phyloP scores from a whole-genome alignment of 495 filamentous ascomycete genomes.

The Tuber brumale region DNA sequence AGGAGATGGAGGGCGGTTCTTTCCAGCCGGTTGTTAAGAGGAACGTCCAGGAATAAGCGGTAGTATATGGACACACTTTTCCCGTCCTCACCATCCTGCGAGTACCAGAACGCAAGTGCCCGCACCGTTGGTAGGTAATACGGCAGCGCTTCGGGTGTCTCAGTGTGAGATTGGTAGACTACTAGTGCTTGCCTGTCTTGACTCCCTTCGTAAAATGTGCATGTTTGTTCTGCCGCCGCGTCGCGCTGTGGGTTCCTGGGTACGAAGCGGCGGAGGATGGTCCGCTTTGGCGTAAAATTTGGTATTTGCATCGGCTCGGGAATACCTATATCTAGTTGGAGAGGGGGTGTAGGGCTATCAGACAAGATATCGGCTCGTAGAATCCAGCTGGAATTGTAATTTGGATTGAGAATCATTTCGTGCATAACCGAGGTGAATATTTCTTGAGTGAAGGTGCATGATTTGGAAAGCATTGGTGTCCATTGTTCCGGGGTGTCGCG shows the following conservation, averaged over 20 bases:
- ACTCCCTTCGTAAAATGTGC: conserved; percentile 54
- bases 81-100: conserved; percentile 13
- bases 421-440: conserved; percentile 60
- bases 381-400: conserved; percentile 73
- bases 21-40: conserved; percentile 52
- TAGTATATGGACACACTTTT: conserved; percentile 57
- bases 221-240: conserved; percentile 67
- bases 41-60: conserved; percentile 51
- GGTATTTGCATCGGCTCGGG: conserved; percentile 47
- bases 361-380: conserved; percentile 80
- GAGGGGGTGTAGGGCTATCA: conserved; percentile 43
- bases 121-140: conserved; percentile 78
- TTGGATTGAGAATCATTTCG: conserved; percentile 75
- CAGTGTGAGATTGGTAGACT: conserved; percentile 71
- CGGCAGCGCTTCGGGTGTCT: conserved; percentile 57
- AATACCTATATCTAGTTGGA: conserved; percentile 19
- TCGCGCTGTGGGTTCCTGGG: conserved; percentile 76
- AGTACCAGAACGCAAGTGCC: conserved; percentile 61
- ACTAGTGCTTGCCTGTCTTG: conserved; percentile 51
- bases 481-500: conserved; percentile 40
- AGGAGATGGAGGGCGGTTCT: conserved; percentile 68
- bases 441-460: conserved; percentile 54
- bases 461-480: conserved; percentile 49
- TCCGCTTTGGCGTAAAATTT: conserved; percentile 53
- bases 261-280: conserved; percentile 65